Evolutionary conservation across 1,139 yeast genomes (phyloP).

Genomic region (Taphrina deformans): DNA sequence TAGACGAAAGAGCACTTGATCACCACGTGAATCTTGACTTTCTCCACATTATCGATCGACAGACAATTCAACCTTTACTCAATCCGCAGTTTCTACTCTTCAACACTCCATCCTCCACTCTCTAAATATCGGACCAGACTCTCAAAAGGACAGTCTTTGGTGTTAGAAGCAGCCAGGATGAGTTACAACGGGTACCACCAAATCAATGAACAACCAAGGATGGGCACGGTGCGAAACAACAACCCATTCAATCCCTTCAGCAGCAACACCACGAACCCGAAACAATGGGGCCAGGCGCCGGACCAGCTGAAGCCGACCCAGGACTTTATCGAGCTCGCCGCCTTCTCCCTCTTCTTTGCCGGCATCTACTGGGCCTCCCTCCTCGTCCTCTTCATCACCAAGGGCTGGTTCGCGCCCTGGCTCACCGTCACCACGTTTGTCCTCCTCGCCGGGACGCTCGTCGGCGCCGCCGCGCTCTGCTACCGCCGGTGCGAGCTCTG

Average conservation of each 20-base stretch:
- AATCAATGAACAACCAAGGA: conserved; percentile 1
- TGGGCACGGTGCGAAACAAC: conserved; percentile 15
- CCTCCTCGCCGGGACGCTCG: background rate
- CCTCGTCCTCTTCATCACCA: conserved; percentile 1
- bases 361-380: conserved; percentile 19
- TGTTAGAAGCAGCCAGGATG: background rate
- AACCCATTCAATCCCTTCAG: conserved; percentile 5
- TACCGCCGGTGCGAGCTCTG: conserved; percentile 20
- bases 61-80: background rate
- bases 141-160: too few relatives aligned
- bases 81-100: background rate
- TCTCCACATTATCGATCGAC: background rate
- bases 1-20: too few relatives aligned
- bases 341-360: conserved; percentile 23
- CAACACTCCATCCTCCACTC: background rate
- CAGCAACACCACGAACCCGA: conserved; percentile 23
- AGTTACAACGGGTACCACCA: conserved; percentile 17
- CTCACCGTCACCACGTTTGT: background rate
- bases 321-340: conserved; percentile 23
- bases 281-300: conserved; percentile 15
- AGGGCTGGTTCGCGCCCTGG: background rate
- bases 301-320: conserved; percentile 8
- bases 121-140: background rate
- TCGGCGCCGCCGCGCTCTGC: conserved; percentile 19
- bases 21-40: too few relatives aligned